Evolutionary conservation across 2,329 filamentous ascomycete species (phyloP).

Genomic region (Graphilbum ipis-grandicollis): DNA sequence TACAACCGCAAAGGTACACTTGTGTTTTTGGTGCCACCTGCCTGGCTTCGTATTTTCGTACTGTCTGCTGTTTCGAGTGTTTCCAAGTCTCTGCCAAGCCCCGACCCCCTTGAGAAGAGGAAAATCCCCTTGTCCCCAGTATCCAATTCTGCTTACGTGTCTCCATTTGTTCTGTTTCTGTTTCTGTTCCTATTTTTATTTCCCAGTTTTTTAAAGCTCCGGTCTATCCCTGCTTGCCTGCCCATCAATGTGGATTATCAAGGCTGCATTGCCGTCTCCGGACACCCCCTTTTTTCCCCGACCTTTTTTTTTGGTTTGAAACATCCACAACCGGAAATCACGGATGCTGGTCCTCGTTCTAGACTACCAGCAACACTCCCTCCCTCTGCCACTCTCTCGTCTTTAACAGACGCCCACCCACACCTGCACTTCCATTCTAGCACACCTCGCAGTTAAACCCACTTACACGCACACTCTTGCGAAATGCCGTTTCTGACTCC

Average conservation of each 20-base stretch:
- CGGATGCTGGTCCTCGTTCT: no score
- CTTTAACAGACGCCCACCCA: no score
- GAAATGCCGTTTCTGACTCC: background rate
- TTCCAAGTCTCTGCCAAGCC: no score
- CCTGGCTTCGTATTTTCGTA: background rate
- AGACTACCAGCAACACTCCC: no score
- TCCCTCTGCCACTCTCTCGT: no score
- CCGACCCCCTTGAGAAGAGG: no score
- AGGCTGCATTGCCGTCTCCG: background rate
- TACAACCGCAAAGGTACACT: slow-evolving; percentile 51
- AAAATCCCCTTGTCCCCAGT: no score
- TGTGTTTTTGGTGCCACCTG: background rate
- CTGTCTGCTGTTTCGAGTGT: background rate
- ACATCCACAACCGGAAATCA: background rate
- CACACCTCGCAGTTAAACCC: no score
- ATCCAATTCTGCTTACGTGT: background rate
- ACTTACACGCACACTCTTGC: no score
- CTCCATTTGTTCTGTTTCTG: background rate
- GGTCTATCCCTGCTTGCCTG: background rate
- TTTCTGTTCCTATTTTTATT: background rate
- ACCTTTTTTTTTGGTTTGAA: slow-evolving; percentile 1
- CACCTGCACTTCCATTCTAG: no score
- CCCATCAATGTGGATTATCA: background rate
- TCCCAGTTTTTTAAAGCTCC: background rate
- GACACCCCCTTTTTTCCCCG: background rate